phyloP scores from a whole-genome alignment of 768 basidiomycete species.

The Leccinum variicolor region DNA sequence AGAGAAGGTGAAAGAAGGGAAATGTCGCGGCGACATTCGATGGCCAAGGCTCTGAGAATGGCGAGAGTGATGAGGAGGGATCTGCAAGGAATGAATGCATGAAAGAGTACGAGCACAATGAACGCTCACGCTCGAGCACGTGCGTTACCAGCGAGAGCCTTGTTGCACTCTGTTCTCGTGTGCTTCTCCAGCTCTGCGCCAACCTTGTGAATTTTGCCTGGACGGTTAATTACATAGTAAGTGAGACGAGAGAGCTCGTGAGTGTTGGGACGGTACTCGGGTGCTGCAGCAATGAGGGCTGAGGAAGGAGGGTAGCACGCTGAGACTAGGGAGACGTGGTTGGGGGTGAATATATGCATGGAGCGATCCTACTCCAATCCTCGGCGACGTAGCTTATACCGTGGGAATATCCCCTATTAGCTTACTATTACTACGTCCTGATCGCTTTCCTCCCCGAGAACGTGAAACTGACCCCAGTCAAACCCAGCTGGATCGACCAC shows the following conservation, averaged over 20 bases:
- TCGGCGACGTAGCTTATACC: background rate
- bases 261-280: constrained; percentile 75
- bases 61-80: constrained; percentile 79
- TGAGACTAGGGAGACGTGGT: constrained; percentile 79
- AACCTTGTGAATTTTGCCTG: constrained; percentile 76
- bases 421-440: background rate
- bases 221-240: constrained; percentile 83
- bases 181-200: constrained; percentile 76
- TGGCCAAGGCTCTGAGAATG: constrained; percentile 76
- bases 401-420: constrained; percentile 28
- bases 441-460: constrained; percentile 58
- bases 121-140: constrained; percentile 73
- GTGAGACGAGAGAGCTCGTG: constrained; percentile 84
- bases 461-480: constrained; percentile 46
- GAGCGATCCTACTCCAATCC: background rate
- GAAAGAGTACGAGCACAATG: background rate
- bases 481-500: constrained; percentile 45
- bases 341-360: constrained; percentile 79
- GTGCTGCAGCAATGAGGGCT: constrained; percentile 67
- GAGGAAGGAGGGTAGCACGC: constrained; percentile 85
- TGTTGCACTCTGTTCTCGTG: constrained; percentile 57
- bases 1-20: constrained; percentile 69
- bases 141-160: constrained; percentile 66
- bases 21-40: constrained; percentile 85
- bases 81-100: constrained; percentile 33